A percentile compares a stretch with the other conserved stretches of the same genome.
phyloP scores from a whole-genome alignment of 2,329 filamentous ascomycete species.

The Penicillium olsonii region DNA sequence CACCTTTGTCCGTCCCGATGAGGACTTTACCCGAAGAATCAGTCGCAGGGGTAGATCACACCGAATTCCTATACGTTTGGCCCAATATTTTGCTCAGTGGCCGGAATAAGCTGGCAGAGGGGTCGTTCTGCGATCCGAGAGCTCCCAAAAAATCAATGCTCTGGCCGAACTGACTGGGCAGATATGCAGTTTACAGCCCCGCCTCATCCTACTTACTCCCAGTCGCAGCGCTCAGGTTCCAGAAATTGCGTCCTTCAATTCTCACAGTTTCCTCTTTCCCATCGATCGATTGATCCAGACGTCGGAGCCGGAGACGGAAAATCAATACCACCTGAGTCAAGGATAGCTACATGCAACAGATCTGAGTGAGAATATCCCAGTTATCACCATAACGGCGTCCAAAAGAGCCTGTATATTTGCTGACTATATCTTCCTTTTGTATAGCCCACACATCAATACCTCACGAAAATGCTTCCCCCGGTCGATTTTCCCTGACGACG shows the following conservation, averaged over 20 bases:
- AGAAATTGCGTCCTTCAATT: not conserved
- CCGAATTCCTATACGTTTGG: not conserved
- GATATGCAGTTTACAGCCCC: not conserved
- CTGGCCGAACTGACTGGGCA: not conserved
- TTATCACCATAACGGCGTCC: not conserved
- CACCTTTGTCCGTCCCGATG: conserved; percentile 1
- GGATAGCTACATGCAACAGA: not conserved
- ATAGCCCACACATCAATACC: not conserved
- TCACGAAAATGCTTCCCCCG: not conserved
- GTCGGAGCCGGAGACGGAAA: not conserved
- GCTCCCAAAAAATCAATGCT: not conserved
- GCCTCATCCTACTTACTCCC: not conserved
- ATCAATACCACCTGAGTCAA: not conserved
- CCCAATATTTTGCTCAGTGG: not conserved
- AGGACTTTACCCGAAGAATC: not conserved
- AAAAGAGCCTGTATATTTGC: not conserved
- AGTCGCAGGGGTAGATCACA: not conserved
- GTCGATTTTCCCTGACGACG: not conserved
- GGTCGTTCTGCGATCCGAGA: not conserved
- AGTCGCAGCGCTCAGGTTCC: not conserved
- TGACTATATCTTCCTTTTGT: not conserved
- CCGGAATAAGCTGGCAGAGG: not conserved
- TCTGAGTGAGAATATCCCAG: not conserved
- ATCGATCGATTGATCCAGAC: not conserved
- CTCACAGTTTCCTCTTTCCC: not conserved